Evolutionary conservation across 169 alveolate genomes (phyloP), one percentile per base, ranked within the genome.

Genomic region (Cryptosporidium meleagridis): DNA sequence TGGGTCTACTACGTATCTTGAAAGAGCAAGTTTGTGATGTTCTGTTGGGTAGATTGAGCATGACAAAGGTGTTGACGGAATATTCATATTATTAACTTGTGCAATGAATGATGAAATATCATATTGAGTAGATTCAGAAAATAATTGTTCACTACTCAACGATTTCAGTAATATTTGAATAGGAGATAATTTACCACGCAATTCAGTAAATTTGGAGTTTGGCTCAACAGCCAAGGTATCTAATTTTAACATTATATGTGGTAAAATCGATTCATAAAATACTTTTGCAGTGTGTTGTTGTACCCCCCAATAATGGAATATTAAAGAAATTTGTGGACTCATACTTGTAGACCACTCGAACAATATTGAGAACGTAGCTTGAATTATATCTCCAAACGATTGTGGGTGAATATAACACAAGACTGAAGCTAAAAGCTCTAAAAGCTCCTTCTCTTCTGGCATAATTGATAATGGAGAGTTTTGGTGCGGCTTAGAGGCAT

Each of bases 371-470:
- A 80, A 80, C 14, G 89, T 80, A 37, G 89, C 75, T 59, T 80
- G 89, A 44, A 80, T 80, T 37, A 80, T 80, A 29, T 80, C 89
- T 8, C 89, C 89, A 33, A 80, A 80, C 23, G 89, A 80, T 62
- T 80, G 89, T 1, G 89, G 89, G 29, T 80, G 89, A 65, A 80
- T 80, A 41, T 80, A 80, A 31, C 89, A 80, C 75, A 80, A 1
- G 0, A 53, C 62, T 18, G 89, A 80, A 5, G 89, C 89, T 48
- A 80, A 45, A 39, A 80, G 80, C 33, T 80, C 89, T 41, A 80
- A 29, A 26, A 80, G 67, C 8, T 80, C 89, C 68, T 67, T 80
- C 41, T 80, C 89, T 80, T 80, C 89, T 26, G 89, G 89, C 68
- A 80, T 61, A 31, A 80, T 80, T 18, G 89, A 80, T 3, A 80